phyloP scores from a whole-genome alignment of 352 stramenopile species.

The Phytophthora kernoviae region DNA sequence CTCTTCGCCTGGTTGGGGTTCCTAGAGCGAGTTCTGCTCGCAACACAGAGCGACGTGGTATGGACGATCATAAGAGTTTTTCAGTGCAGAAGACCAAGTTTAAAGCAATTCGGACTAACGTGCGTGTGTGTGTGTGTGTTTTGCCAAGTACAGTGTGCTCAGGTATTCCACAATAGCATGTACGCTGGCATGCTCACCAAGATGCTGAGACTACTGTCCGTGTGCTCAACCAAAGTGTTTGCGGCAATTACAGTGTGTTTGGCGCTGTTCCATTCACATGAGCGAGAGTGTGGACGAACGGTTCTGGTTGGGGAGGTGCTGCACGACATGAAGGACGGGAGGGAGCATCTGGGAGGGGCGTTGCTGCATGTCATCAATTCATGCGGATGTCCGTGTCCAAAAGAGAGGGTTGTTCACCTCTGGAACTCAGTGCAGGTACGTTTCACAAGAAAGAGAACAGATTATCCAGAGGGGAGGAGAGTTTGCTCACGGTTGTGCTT shows the following conservation, averaged over 20 bases:
- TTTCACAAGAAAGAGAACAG: too few species aligned
- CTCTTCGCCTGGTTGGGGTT: slow-evolving; percentile 74
- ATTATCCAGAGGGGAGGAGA: neutral
- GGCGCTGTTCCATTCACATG: slow-evolving; percentile 59
- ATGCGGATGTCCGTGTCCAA: slow-evolving; percentile 69
- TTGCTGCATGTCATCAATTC: slow-evolving; percentile 84
- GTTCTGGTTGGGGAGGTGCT: slow-evolving; percentile 65
- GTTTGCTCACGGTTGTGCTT: neutral
- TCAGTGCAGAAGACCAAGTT: too few species aligned
- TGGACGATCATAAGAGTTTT: neutral
- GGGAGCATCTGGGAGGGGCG: slow-evolving; percentile 65
- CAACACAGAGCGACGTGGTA: slow-evolving; percentile 42
- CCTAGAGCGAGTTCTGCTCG: slow-evolving; percentile 55
- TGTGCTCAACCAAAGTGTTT: slow-evolving; percentile 70
- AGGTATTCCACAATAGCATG: slow-evolving; percentile 52
- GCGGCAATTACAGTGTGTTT: slow-evolving; percentile 64
- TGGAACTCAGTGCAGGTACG: slow-evolving; percentile 59
- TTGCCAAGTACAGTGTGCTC: too few species aligned
- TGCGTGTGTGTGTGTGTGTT: slow-evolving; percentile 1
- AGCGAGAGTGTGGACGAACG: slow-evolving; percentile 31
- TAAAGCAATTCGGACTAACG: neutral
- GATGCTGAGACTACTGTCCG: slow-evolving; percentile 59
- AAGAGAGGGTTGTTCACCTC: slow-evolving; percentile 42
- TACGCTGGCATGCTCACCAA: slow-evolving; percentile 68
- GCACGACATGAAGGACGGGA: slow-evolving; percentile 50